Conservation (phyloP, 768 basidiomycete genomes). For the Phylloporus scabripes region DNA sequence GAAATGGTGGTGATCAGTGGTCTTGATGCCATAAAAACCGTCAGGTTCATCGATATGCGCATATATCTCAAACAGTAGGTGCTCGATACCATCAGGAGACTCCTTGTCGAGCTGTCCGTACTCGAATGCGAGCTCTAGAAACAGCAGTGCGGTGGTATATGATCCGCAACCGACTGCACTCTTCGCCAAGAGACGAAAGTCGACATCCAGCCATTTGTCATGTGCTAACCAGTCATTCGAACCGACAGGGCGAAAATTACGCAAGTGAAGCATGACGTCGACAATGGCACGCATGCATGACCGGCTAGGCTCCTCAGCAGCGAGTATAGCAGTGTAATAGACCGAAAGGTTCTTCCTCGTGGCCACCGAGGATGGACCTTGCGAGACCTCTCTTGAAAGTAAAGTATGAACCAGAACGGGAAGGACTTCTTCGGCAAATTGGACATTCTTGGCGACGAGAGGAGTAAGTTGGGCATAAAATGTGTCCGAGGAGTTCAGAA, state of each 20-base stretch:
- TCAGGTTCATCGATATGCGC: slow-evolving; percentile 96
- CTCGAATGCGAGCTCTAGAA: slow-evolving; percentile 75
- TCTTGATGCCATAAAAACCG: slow-evolving; percentile 92
- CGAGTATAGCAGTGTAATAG: slow-evolving; percentile 25
- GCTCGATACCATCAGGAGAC: slow-evolving; percentile 41
- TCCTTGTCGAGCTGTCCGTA: slow-evolving; percentile 30
- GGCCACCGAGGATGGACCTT: slow-evolving; percentile 2
- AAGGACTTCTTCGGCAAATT: slow-evolving; percentile 62
- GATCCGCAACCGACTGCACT: slow-evolving; percentile 75
- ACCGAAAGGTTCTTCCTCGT: slow-evolving; percentile 19
- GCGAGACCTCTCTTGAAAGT: slow-evolving; percentile 35
- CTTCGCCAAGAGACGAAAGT: slow-evolving; percentile 64
- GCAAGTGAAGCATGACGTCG: slow-evolving; percentile 73
- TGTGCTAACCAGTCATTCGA: slow-evolving; percentile 43
- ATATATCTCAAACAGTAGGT: slow-evolving; percentile 88
- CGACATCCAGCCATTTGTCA: slow-evolving; percentile 78
- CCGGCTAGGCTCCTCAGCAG: slow-evolving; percentile 26
- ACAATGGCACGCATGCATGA: slow-evolving; percentile 60
- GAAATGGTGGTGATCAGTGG: slow-evolving; percentile 69
- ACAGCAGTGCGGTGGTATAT: slow-evolving; percentile 86
- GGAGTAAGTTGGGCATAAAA: slow-evolving; percentile 68
- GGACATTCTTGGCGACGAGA: slow-evolving; percentile 48
- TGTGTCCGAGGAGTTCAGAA: slow-evolving; percentile 45
- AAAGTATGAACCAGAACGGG: slow-evolving; percentile 72
- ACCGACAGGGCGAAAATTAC: slow-evolving; percentile 48